Evolutionary conservation across 306 rosid genomes (phyloP).

Genomic region (Sindora glabra): DNA sequence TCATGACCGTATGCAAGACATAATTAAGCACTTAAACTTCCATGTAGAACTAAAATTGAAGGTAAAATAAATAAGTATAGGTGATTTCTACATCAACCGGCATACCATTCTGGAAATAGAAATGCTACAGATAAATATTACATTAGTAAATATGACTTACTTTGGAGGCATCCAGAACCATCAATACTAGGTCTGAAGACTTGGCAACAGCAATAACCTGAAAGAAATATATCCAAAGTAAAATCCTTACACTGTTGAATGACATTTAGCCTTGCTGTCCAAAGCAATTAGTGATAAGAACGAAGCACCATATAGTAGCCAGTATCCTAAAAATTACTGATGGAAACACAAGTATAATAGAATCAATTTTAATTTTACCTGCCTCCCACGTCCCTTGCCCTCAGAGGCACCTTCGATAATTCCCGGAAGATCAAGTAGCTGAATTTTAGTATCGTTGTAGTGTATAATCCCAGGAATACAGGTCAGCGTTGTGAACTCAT

Average conservation of each 20-base stretch:
- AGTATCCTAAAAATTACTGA: neutral
- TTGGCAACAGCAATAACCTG: constrained; percentile 99
- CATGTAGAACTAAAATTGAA: neutral
- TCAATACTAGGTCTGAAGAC: constrained; percentile 93
- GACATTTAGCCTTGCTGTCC: constrained; percentile 3
- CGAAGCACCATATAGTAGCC: constrained; percentile 1
- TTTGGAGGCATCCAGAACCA: constrained; percentile 98
- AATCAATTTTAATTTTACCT: constrained; percentile 46
- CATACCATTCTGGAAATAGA: constrained; percentile 5
- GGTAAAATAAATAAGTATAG: too few relatives aligned
- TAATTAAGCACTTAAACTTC: neutral
- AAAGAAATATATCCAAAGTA: constrained; percentile 14
- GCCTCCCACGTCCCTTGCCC: constrained; percentile 99
- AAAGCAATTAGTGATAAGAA: neutral
- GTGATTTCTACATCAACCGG: neutral
- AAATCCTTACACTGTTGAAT: constrained; percentile 6
- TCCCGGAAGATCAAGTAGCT: constrained; percentile 99
- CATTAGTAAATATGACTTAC: constrained; percentile 36
- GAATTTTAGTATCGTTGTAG: constrained; percentile 96
- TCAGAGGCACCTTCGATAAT: constrained; percentile 99
- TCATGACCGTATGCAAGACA: neutral
- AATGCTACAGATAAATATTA: constrained; percentile 1
- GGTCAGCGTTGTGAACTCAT: constrained; percentile 94
- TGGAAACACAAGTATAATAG: neutral
- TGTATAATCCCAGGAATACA: constrained; percentile 97